Evolutionary conservation across 495 filamentous ascomycete species (phyloP), one percentile per base, ranked within the genome.

Genomic region (Xylaria castorea): DNA sequence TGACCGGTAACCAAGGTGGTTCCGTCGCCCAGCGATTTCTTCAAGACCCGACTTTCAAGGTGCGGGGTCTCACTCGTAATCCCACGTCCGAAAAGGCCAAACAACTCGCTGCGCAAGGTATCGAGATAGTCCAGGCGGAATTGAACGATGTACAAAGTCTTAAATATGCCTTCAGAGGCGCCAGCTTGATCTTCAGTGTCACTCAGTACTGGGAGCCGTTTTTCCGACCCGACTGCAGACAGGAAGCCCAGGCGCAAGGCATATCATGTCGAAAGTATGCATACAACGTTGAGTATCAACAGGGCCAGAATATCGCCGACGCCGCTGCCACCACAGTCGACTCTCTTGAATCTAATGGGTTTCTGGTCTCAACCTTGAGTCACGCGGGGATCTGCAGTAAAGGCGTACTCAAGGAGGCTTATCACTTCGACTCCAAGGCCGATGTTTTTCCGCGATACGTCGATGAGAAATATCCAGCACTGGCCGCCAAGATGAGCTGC

Each of bases 201-300:
- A 88, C 86, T 9, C 81, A 88, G 68, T 89, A 85, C 77, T 88
- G 83, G 83, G 83, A 85, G 53, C 74, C 82, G 50, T 83, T 81
- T 70, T 81, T 79, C 53, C 53, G 53, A 32, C 53, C 53, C 16
- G 53, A 58, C 53, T 58, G 53, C 53, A 58, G 53, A 58, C 25
- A 58, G 14, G 53, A 58, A 58, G 53, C 53, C 32, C 9, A 58
- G 53, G 53, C 53, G 53, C 53, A 58, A 58, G 53, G 53, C 53
- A 58, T 58, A 32, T 58, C 53, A 32, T 58, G 53, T 58, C 53
- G 53, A 58, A 58, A 58, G 53, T 58, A 58, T 58, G 53, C 53
- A 32, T 58, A 58, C 25, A 58, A 58, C 27, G 53, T 58, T 18
- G 53, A 58, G 53, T 58, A 58, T 58, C 53, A 58, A 18, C 53